These are phyloP conservation scores for Naganishia antarctica DNA, from an alignment of 768 basidiomycete genomes.

Conservation along the genomic window DNA sequence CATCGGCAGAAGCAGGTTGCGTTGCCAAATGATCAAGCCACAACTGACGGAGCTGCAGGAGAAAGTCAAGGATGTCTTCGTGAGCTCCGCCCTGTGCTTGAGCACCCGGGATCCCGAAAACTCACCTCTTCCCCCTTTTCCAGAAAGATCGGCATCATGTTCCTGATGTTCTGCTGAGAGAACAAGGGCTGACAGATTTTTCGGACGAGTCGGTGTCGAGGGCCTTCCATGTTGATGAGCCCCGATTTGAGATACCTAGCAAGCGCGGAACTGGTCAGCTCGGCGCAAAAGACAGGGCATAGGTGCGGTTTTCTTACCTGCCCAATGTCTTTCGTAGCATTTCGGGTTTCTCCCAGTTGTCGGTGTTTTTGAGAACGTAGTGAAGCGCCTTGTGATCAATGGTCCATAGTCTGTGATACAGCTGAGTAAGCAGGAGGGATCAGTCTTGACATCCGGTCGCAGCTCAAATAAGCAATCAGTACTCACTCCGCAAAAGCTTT, in stretches of 20 bases:
- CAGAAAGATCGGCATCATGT: conserved; percentile 6
- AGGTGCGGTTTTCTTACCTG: background rate
- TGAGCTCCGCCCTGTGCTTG: too few relatives aligned
- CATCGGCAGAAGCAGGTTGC: background rate
- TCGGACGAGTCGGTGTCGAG: conserved; percentile 7
- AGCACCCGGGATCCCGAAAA: too few relatives aligned
- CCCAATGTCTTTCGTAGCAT: background rate
- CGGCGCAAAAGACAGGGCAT: background rate
- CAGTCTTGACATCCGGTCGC: background rate
- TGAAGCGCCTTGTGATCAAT: background rate
- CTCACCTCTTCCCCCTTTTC: background rate
- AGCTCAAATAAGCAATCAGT: background rate
- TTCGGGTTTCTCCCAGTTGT: background rate
- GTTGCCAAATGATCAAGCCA: background rate
- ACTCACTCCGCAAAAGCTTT: background rate
- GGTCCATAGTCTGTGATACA: background rate
- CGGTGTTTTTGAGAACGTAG: background rate
- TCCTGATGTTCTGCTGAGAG: background rate
- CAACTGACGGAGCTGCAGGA: background rate
- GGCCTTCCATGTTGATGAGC: conserved; percentile 9
- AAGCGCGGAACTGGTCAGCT: background rate
- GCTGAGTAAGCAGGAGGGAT: background rate
- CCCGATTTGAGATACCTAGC: background rate
- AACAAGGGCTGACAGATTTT: conserved; percentile 6
- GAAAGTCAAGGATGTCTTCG: too few relatives aligned